Evolutionary conservation across 1,139 yeast species (phyloP).

Genomic region (Magnusiomyces tetraspermus): DNA sequence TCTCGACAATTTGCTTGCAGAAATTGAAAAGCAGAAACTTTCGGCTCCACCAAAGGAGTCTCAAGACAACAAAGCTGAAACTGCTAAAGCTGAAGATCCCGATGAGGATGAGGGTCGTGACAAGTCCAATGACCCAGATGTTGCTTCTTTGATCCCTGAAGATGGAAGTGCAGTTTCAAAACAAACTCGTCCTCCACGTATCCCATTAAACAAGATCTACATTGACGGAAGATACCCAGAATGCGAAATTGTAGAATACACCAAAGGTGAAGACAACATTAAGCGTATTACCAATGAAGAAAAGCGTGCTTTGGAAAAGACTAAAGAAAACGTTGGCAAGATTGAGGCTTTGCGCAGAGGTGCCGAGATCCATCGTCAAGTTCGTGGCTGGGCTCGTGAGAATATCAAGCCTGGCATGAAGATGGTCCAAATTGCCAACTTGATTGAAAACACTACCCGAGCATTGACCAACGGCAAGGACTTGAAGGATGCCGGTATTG

Average conservation of each 20-base stretch:
- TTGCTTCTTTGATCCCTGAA: not conserved
- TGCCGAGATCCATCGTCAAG: slow-evolving; percentile 91
- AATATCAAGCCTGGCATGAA: slow-evolving; percentile 85
- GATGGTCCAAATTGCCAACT: slow-evolving; percentile 80
- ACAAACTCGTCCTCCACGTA: slow-evolving; percentile 15
- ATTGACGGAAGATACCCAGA: slow-evolving; percentile 50
- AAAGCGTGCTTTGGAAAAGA: slow-evolving; percentile 66
- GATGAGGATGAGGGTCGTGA: slow-evolving; percentile 5
- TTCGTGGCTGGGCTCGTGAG: slow-evolving; percentile 67
- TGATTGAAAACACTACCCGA: slow-evolving; percentile 78
- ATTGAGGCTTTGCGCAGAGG: slow-evolving; percentile 93
- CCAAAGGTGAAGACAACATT: slow-evolving; percentile 53
- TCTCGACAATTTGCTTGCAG: not conserved
- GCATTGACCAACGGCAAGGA: slow-evolving; percentile 59
- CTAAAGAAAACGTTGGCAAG: slow-evolving; percentile 38
- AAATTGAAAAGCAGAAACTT: slow-evolving; percentile 2
- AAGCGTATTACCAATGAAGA: slow-evolving; percentile 83
- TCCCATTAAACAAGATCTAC: slow-evolving; percentile 10
- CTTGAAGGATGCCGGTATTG: slow-evolving; percentile 68
- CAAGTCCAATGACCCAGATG: not conserved
- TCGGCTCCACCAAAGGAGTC: not conserved
- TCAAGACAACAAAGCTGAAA: not conserved
- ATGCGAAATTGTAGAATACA: slow-evolving; percentile 52
- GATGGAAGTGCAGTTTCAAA: slow-evolving; percentile 5
- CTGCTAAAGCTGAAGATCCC: not conserved